These are phyloP conservation scores for Aspergillus sp. DNA, from an alignment of 2,329 filamentous ascomycete genomes.

Conservation along the genomic window DNA sequence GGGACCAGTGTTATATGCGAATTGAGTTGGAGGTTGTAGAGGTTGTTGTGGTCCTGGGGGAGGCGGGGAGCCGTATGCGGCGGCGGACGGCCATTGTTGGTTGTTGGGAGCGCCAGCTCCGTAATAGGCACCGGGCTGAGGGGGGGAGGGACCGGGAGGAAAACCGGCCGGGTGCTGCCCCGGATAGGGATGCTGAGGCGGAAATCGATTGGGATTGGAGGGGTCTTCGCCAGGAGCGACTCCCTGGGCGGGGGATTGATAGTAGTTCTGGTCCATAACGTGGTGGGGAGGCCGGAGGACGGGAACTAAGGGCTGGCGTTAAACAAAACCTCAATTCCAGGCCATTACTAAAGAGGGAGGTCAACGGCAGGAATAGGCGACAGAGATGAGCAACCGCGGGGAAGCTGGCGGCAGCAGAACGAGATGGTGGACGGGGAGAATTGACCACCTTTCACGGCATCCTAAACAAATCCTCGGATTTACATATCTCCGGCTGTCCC, in stretches of 20 bases:
- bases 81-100: constrained; percentile 31
- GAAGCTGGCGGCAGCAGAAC: not conserved
- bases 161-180: constrained; percentile 46
- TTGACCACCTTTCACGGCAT: constrained; percentile 34
- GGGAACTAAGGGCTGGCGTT: constrained; percentile 6
- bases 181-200: constrained; percentile 52
- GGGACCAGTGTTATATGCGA: constrained; percentile 28
- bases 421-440: constrained; percentile 14
- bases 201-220: constrained; percentile 54
- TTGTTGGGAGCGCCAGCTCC: constrained; percentile 33
- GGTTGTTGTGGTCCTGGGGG: constrained; percentile 16
- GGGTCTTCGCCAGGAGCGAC: constrained; percentile 48
- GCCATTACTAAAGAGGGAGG: constrained; percentile 8
- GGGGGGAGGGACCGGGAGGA: constrained; percentile 37
- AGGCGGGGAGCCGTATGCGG: constrained; percentile 26
- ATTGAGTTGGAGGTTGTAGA: constrained; percentile 27
- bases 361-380: not conserved
- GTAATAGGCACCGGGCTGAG: constrained; percentile 39
- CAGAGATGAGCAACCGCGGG: not conserved
- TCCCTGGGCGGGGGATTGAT: constrained; percentile 40
- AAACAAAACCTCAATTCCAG: constrained; percentile 4
- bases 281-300: constrained; percentile 9
- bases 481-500: constrained; percentile 9
- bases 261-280: constrained; percentile 45
- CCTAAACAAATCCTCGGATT: constrained; percentile 10